Evolutionary conservation across 2,329 filamentous ascomycete species (phyloP).

Genomic region (Gnomoniopsis smithogilvyi): DNA sequence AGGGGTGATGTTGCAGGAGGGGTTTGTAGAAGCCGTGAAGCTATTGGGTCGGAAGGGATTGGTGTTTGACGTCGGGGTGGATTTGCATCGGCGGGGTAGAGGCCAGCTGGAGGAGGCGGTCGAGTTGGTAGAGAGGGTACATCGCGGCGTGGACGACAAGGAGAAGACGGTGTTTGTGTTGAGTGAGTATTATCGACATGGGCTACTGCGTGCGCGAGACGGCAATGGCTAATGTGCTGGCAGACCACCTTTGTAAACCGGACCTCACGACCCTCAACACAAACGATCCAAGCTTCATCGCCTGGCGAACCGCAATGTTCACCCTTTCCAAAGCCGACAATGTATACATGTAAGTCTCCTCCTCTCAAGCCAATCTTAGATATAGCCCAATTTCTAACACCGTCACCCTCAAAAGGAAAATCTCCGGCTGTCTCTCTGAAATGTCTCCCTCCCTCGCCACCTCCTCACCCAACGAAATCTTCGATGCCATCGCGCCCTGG

Average conservation of each 20-base stretch:
- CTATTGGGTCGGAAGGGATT: slow-evolving; percentile 62
- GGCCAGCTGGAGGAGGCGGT: slow-evolving; percentile 70
- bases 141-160: slow-evolving; percentile 56
- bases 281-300: slow-evolving; percentile 56
- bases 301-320: slow-evolving; percentile 68
- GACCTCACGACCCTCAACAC: slow-evolving; percentile 64
- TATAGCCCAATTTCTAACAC: too few relatives aligned
- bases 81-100: slow-evolving; percentile 72
- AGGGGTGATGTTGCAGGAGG: slow-evolving; percentile 60
- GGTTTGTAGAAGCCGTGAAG: slow-evolving; percentile 64
- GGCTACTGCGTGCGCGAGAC: not conserved
- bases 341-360: slow-evolving; percentile 87
- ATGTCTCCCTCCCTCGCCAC: slow-evolving; percentile 56
- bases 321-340: slow-evolving; percentile 60
- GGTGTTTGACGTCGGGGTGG: slow-evolving; percentile 80
- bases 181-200: slow-evolving; percentile 47
- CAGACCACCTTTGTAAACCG: slow-evolving; percentile 89
- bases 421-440: slow-evolving; percentile 70
- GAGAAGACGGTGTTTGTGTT: slow-evolving; percentile 66
- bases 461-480: slow-evolving; percentile 52
- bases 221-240: slow-evolving; percentile 1
- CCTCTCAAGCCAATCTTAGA: too few relatives aligned
- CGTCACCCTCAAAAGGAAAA: not conserved
- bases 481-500: slow-evolving; percentile 66
- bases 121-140: slow-evolving; percentile 66